These are phyloP conservation scores for Epithele typhae DNA, from an alignment of 768 basidiomycete genomes.

Conservation along the genomic window DNA sequence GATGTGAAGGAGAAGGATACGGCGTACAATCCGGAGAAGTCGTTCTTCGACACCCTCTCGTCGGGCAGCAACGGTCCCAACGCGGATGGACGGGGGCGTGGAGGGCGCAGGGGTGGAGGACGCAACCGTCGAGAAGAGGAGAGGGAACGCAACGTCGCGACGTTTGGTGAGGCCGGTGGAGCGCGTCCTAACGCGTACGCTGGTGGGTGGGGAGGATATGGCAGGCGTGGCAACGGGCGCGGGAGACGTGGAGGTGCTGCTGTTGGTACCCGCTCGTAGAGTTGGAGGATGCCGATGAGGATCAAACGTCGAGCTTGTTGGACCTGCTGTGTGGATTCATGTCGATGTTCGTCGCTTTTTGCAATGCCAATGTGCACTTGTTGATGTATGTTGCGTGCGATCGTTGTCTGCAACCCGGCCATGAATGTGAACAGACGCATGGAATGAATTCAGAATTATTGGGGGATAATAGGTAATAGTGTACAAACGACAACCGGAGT, in stretches of 20 bases:
- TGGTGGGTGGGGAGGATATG: conserved; percentile 73
- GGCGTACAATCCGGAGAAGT: conserved; percentile 74
- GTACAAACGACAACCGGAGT: not conserved
- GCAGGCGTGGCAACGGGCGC: conserved; percentile 43
- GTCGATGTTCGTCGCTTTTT: not conserved
- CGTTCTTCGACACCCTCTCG: conserved; percentile 75
- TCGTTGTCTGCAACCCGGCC: too few species aligned
- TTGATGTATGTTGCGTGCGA: too few species aligned
- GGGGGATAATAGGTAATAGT: not conserved
- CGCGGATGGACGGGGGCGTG: conserved; percentile 37
- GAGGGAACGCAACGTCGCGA: conserved; percentile 78
- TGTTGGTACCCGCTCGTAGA: conserved; percentile 12
- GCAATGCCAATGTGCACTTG: not conserved
- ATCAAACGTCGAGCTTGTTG: too few species aligned
- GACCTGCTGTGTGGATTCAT: not conserved
- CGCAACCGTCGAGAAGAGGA: conserved; percentile 78
- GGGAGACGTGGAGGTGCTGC: conserved; percentile 31
- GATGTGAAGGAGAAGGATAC: conserved; percentile 30
- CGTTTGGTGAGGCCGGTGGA: conserved; percentile 83
- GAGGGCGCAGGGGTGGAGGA: conserved; percentile 46
- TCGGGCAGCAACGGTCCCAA: conserved; percentile 41
- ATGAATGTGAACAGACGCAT: too few species aligned
- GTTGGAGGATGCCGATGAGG: not conserved
- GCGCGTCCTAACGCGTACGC: conserved; percentile 77
- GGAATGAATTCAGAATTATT: too few species aligned